Percentiles rank a stretch among this genome's conserved stretches.
phyloP scores from a whole-genome alignment of 2,329 filamentous ascomycete genomes.

The Xylariaceae sp. region DNA sequence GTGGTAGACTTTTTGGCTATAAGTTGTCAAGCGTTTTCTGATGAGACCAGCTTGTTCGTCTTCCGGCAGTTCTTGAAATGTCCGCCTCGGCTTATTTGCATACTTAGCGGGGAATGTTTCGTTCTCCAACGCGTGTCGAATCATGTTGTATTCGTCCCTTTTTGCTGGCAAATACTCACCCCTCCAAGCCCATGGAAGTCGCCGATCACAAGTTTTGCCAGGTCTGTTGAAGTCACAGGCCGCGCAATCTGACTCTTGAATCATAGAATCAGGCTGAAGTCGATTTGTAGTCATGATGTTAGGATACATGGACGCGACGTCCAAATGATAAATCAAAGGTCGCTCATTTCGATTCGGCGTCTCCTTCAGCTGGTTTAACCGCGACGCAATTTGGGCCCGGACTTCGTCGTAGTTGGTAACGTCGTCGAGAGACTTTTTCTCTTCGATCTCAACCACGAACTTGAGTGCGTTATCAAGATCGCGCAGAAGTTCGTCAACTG shows the following conservation, averaged over 20 bases:
- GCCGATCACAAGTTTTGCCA: constrained; percentile 92
- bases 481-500: constrained; percentile 81
- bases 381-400: constrained; percentile 74
- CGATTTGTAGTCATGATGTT: constrained; percentile 99
- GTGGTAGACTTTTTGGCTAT: constrained; percentile 98
- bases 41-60: constrained; percentile 82
- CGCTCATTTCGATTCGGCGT: constrained; percentile 82
- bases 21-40: constrained; percentile 84
- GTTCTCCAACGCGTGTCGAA: constrained; percentile 84
- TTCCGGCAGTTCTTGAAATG: constrained; percentile 74
- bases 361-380: constrained; percentile 69
- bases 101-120: constrained; percentile 84
- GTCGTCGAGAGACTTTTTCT: constrained; percentile 78
- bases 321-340: constrained; percentile 94
- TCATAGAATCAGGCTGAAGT: constrained; percentile 98
- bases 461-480: constrained; percentile 87
- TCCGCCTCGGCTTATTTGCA: constrained; percentile 65
- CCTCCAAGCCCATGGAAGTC: constrained; percentile 96
- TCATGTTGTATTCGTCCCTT: constrained; percentile 99
- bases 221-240: constrained; percentile 98
- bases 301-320: constrained; percentile 98
- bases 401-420: constrained; percentile 81
- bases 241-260: constrained; percentile 90
- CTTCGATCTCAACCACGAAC: constrained; percentile 82
- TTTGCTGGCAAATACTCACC: constrained; percentile 96